Conservation (phyloP, 345 rosid species). For the Tarenaya hassleriana region DNA sequence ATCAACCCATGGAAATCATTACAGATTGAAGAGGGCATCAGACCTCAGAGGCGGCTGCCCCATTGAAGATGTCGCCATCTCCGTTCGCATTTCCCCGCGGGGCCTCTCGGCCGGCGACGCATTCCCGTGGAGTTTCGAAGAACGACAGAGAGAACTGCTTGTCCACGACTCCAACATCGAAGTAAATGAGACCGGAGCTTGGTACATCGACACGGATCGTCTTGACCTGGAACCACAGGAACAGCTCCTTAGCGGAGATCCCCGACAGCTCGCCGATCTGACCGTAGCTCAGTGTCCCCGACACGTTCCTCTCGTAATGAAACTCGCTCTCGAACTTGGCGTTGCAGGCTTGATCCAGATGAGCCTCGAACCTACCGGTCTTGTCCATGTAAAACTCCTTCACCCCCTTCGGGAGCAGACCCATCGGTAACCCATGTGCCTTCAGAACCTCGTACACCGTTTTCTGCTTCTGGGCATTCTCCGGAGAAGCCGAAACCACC, state of each 20-base stretch:
- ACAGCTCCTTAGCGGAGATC: conserved; percentile 76
- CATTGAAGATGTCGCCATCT: too few relatives aligned
- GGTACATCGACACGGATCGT: conserved; percentile 81
- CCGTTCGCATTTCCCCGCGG: too few relatives aligned
- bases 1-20: too few relatives aligned
- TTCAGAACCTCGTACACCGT: conserved; percentile 57
- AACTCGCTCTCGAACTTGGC: conserved; percentile 82
- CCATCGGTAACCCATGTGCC: conserved; percentile 64
- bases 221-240: conserved; percentile 85
- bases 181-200: conserved; percentile 81
- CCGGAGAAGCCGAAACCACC: conserved; percentile 4
- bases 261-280: conserved; percentile 64
- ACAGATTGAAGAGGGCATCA: too few relatives aligned
- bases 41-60: too few relatives aligned
- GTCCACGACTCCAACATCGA: conserved; percentile 81
- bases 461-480: conserved; percentile 7
- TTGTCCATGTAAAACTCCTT: conserved; percentile 41
- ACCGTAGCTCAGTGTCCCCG: conserved; percentile 54
- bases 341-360: conserved; percentile 71
- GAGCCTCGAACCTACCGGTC: conserved; percentile 61
- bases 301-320: conserved; percentile 67
- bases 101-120: too few relatives aligned
- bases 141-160: conserved; percentile 82
- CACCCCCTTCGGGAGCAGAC: conserved; percentile 78
- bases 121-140: conserved; percentile 78